These are phyloP conservation scores for Aurifilum marmelostoma DNA, from an alignment of 2,329 filamentous ascomycete genomes.

Conservation along the genomic window DNA sequence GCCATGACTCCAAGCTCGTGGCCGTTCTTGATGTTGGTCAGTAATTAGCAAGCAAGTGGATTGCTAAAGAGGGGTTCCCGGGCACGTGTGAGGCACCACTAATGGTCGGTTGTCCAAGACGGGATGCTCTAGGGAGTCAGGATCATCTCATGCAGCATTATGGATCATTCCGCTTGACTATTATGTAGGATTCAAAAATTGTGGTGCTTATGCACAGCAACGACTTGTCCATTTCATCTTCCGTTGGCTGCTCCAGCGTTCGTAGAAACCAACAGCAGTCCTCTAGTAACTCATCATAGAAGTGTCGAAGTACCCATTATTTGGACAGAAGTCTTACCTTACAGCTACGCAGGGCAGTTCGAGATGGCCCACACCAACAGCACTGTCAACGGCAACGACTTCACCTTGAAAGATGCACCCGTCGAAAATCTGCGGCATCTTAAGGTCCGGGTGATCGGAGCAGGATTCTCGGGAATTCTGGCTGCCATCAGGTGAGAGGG, in stretches of 20 bases:
- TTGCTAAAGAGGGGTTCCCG: not conserved
- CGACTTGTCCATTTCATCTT: not conserved
- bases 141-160: conserved; percentile 9
- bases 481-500: conserved; percentile 37
- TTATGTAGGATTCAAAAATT: not conserved
- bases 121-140: conserved; percentile 13
- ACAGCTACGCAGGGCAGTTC: too few relatives aligned
- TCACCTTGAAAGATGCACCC: conserved; percentile 36
- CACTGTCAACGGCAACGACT: conserved; percentile 17
- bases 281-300: not conserved
- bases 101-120: not conserved
- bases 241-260: not conserved
- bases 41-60: not conserved
- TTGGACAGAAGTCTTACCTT: not conserved
- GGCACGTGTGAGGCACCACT: not conserved
- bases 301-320: not conserved
- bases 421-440: conserved; percentile 40
- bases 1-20: conserved; percentile 7
- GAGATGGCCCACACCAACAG: conserved; percentile 9
- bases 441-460: conserved; percentile 36
- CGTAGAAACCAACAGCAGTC: not conserved
- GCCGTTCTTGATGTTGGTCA: not conserved
- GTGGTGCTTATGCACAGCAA: not conserved
- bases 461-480: conserved; percentile 26
- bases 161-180: not conserved